These are phyloP conservation scores for Quercus cerris DNA, from an alignment of 306 rosid genomes.

Conservation along the genomic window DNA sequence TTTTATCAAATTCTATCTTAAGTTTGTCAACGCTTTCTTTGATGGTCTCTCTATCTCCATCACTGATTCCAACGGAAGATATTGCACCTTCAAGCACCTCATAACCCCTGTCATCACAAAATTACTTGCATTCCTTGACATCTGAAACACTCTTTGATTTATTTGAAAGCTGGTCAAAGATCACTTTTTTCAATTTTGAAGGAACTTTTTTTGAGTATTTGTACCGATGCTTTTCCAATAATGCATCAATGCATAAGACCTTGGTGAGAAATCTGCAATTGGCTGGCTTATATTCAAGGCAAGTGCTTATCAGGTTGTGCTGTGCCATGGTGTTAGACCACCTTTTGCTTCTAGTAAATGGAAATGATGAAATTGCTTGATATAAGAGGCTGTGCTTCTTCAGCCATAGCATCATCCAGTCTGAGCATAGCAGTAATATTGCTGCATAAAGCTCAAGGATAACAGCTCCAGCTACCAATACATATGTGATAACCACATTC, in stretches of 20 bases:
- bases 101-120: slow-evolving; percentile 24
- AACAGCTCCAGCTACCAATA: slow-evolving; percentile 21
- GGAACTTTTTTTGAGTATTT: background rate
- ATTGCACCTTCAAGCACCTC: background rate
- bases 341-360: background rate
- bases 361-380: background rate
- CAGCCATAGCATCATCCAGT: slow-evolving; percentile 12
- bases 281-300: background rate
- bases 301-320: background rate
- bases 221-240: background rate
- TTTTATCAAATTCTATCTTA: slow-evolving; percentile 19
- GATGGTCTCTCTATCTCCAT: too few relatives aligned
- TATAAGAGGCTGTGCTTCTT: background rate
- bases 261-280: background rate
- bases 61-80: slow-evolving; percentile 1
- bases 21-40: background rate
- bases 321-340: slow-evolving; percentile 15
- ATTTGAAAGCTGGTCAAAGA: slow-evolving; percentile 8
- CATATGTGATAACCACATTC: slow-evolving; percentile 6
- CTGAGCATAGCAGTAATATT: slow-evolving; percentile 4
- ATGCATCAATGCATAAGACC: background rate
- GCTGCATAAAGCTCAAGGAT: background rate
- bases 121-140: background rate
- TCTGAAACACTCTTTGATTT: slow-evolving; percentile 1
- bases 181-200: slow-evolving; percentile 6